These are phyloP conservation scores for Leishmania mexicana DNA, from an alignment of 208 protist species.

Conservation along the genomic window DNA sequence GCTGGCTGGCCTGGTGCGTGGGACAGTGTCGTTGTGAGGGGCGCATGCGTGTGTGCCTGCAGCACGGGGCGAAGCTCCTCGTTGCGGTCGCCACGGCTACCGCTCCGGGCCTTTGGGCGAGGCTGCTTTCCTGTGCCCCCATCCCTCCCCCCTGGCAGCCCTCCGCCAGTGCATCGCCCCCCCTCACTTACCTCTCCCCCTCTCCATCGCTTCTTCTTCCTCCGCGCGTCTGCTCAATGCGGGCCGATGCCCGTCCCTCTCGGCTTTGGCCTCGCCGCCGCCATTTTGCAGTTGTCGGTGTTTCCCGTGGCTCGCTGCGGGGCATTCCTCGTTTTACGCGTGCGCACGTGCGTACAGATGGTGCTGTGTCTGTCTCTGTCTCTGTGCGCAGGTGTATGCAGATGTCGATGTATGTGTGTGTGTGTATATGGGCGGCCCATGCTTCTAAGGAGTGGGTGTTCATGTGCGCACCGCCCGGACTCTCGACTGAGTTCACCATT, in stretches of 20 bases:
- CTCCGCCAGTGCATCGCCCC: not conserved
- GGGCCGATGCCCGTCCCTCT: not conserved
- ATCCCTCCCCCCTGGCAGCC: not conserved
- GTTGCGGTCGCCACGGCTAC: not conserved
- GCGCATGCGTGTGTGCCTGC: not conserved
- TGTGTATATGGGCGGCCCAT: too few relatives aligned
- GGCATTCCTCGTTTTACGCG: not conserved
- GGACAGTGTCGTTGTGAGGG: slow-evolving; percentile 21
- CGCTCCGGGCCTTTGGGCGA: not conserved
- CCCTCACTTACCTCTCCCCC: too few relatives aligned
- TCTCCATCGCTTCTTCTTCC: not conserved
- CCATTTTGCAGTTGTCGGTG: not conserved
- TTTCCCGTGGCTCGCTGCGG: not conserved
- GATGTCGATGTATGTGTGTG: not conserved
- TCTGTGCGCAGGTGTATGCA: not conserved
- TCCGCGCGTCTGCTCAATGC: not conserved
- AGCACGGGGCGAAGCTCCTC: not conserved
- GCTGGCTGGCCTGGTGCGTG: slow-evolving; percentile 38
- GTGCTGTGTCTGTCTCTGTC: not conserved
- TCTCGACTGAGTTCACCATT: not conserved
- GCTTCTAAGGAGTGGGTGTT: too few relatives aligned
- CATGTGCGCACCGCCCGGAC: too few relatives aligned
- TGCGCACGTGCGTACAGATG: not conserved
- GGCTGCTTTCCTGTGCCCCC: not conserved
- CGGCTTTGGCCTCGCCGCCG: not conserved